These are phyloP conservation scores for Fusarium sp. DNA, from an alignment of 2,329 filamentous ascomycete species.

Conservation along the genomic window DNA sequence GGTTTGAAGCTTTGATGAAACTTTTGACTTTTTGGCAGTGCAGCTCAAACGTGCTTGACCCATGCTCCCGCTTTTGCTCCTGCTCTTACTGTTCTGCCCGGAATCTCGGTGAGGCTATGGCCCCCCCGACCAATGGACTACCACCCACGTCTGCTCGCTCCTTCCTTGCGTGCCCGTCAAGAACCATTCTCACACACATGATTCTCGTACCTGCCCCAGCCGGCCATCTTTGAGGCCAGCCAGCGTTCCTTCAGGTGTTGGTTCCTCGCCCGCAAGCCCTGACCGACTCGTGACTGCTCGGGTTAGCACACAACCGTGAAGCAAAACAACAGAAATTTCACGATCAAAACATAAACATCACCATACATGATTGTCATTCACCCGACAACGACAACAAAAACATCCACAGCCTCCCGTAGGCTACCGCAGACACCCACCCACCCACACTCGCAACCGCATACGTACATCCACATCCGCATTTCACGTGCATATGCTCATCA, in stretches of 20 bases:
- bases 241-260: conserved; percentile 17
- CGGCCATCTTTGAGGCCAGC: conserved; percentile 25
- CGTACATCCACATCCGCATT: conserved; percentile 34
- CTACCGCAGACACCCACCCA: conserved; percentile 31
- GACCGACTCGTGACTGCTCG: conserved; percentile 21
- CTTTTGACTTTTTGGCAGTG: background rate
- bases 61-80: background rate
- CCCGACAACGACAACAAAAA: conserved; percentile 35
- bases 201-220: conserved; percentile 14
- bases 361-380: conserved; percentile 10
- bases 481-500: conserved; percentile 41
- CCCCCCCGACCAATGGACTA: background rate
- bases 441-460: conserved; percentile 23
- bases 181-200: background rate
- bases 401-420: conserved; percentile 24
- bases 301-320: background rate
- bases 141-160: background rate
- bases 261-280: conserved; percentile 9
- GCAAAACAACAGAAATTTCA: conserved; percentile 11
- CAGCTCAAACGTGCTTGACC: background rate
- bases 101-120: conserved; percentile 2
- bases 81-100: background rate
- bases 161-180: conserved; percentile 3
- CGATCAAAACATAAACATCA: conserved; percentile 22
- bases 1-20: background rate